Evolutionary conservation across 2,329 filamentous ascomycete genomes (phyloP).

Genomic region (Curvularia lunata): DNA sequence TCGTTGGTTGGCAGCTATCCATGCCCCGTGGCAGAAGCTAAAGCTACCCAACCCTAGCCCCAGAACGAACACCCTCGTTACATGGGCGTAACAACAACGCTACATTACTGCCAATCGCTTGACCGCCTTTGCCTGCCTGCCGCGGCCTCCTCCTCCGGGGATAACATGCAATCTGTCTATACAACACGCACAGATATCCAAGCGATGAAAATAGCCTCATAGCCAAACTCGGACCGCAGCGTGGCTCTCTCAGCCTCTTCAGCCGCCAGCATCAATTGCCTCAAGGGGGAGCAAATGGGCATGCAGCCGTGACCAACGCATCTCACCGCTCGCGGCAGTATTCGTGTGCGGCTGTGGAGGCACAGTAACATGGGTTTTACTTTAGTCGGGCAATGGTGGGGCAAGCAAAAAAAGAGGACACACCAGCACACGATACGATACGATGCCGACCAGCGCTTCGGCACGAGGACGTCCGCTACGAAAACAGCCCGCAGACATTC

Average conservation of each 20-base stretch:
- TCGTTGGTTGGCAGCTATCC: slow-evolving; percentile 5
- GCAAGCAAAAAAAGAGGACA: too few relatives aligned
- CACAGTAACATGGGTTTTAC: neutral
- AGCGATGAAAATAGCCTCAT: neutral
- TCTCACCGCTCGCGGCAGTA: neutral
- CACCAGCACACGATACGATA: neutral
- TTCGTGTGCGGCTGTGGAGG: neutral
- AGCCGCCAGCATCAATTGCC: neutral
- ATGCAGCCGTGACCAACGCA: neutral
- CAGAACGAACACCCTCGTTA: neutral
- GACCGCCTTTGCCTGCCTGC: neutral
- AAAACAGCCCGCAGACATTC: neutral
- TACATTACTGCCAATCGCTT: neutral
- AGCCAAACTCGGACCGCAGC: neutral
- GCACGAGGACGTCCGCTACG: neutral
- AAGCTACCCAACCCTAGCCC: neutral
- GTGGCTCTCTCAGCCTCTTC: neutral
- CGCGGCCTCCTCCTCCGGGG: neutral
- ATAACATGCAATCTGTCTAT: neutral
- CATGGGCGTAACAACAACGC: neutral
- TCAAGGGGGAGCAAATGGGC: neutral
- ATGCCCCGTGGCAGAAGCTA: slow-evolving; percentile 5
- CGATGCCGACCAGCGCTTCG: neutral
- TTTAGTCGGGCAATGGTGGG: neutral
- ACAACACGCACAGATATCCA: neutral